Percentiles rank a stretch among this genome's conserved stretches.
These are phyloP conservation scores for Quercus rubra DNA, from an alignment of 306 rosid species.

Conservation along the genomic window DNA sequence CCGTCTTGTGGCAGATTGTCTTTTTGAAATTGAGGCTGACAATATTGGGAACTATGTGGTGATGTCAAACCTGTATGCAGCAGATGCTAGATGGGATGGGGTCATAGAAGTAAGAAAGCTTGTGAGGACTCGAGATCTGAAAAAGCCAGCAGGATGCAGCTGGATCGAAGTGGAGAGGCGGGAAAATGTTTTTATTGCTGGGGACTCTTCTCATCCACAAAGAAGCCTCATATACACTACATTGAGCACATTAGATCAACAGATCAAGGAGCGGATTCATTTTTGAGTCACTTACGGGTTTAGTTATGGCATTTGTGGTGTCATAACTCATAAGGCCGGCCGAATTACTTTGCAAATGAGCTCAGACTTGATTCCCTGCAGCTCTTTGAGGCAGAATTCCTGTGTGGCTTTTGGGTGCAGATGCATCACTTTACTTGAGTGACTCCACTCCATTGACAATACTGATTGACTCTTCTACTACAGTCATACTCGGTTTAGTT, in stretches of 20 bases:
- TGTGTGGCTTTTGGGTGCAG: neutral
- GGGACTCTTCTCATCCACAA: constrained; percentile 75
- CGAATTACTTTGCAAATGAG: neutral
- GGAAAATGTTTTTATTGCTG: constrained; percentile 61
- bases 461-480: neutral
- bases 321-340: neutral
- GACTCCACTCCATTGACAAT: neutral
- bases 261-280: constrained; percentile 39
- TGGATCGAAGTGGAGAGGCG: constrained; percentile 83
- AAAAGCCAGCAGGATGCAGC: constrained; percentile 90
- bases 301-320: constrained; percentile 1
- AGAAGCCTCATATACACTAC: constrained; percentile 49
- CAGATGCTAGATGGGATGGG: constrained; percentile 80
- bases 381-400: neutral
- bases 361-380: neutral
- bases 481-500: neutral
- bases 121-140: constrained; percentile 63
- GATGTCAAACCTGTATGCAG: constrained; percentile 80
- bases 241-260: constrained; percentile 40
- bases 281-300: constrained; percentile 9
- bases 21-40: constrained; percentile 53
- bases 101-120: constrained; percentile 60
- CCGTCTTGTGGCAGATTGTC: constrained; percentile 48
- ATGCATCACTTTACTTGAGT: neutral
- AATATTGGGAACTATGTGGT: constrained; percentile 76